Evolutionary conservation across 129 eudicot species (phyloP).

Genomic region (Helichrysum umbraculigerum): DNA sequence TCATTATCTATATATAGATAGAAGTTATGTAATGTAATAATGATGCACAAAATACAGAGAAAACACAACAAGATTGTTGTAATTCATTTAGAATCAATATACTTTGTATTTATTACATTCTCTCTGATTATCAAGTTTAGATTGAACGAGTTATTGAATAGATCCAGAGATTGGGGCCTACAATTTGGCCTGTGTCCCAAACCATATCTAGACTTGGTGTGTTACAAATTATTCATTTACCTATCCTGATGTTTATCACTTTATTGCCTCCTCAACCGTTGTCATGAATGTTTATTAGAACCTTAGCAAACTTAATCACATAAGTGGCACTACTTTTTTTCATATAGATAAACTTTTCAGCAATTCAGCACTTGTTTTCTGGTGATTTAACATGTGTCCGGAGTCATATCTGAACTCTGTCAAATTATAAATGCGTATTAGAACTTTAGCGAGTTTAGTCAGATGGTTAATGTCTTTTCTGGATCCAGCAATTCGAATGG

Average conservation of each 20-base stretch:
- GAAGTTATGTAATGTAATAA: no score
- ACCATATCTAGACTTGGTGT: slow-evolving; percentile 9
- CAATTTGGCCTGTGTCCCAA: slow-evolving; percentile 4
- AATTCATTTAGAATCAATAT: no score
- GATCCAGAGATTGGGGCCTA: no score
- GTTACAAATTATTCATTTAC: not conserved
- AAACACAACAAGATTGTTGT: no score
- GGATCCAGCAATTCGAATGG: slow-evolving; percentile 91
- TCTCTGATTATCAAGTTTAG: no score
- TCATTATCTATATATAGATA: no score
- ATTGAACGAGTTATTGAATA: no score
- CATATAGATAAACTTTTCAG: not conserved
- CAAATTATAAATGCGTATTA: slow-evolving; percentile 18
- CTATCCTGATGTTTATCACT: not conserved
- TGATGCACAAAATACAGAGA: no score
- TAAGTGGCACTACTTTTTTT: not conserved
- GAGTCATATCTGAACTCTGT: slow-evolving; percentile 10
- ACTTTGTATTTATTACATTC: no score
- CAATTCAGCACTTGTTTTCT: not conserved
- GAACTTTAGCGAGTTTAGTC: slow-evolving; percentile 10
- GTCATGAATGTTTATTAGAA: not conserved
- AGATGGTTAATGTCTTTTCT: slow-evolving; percentile 22
- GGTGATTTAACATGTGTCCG: slow-evolving; percentile 6
- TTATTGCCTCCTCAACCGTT: not conserved
- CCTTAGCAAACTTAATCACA: not conserved